These are phyloP conservation scores for Sorghum bicolor DNA, from an alignment of 176 grass and related monocot genomes.

Conservation along the genomic window Sorghum_bicolor_NCBIv3 NC_012872.2:10633001-10633500, in stretches of 20 bases:
- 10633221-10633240: constrained; percentile 58
- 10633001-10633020: not conserved
- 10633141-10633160: constrained; percentile 95
- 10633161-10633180: constrained; percentile 79
- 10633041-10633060: constrained; percentile 19
- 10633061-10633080: not conserved
- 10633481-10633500: constrained; percentile 22
- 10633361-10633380: not conserved
- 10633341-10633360: not conserved
- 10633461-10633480: constrained; percentile 51
- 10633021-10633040: not conserved
- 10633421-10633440: no score
- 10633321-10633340: not conserved
- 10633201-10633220: constrained; percentile 78
- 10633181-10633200: constrained; percentile 86
- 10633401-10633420: constrained; percentile 11
- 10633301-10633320: constrained; percentile 77
- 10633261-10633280: constrained; percentile 22
- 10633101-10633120: constrained; percentile 26
- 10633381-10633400: constrained; percentile 8
- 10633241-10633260: constrained; percentile 9
- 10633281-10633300: constrained; percentile 52
- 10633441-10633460: constrained; percentile 65
- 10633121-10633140: constrained; percentile 54
- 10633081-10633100: not conserved